phyloP scores from a whole-genome alignment of 441 rosid species.

The Metrosideros polymorpha region DNA sequence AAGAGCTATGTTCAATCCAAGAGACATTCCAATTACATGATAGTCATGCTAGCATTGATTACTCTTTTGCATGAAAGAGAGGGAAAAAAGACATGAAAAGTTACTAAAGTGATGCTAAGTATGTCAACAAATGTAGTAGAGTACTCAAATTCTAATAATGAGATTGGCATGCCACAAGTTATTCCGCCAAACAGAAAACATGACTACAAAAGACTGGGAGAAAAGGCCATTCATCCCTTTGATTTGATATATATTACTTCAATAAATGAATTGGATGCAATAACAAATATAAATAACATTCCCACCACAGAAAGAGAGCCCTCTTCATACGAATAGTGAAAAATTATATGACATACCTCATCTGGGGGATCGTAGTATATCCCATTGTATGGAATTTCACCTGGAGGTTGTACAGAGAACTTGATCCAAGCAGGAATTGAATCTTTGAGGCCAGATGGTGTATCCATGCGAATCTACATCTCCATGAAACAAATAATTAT shows the following conservation, averaged over 20 bases:
- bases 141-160: background rate
- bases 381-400: slow-evolving; percentile 92
- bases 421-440: slow-evolving; percentile 99
- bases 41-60: background rate
- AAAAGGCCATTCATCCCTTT: background rate
- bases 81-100: background rate
- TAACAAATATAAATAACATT: background rate
- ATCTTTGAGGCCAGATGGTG: slow-evolving; percentile 91
- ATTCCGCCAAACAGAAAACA: background rate
- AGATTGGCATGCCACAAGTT: background rate
- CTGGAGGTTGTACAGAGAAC: slow-evolving; percentile 88
- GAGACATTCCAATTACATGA: background rate
- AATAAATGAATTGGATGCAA: background rate
- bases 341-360: slow-evolving; percentile 38
- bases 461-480: slow-evolving; percentile 86
- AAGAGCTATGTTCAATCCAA: background rate
- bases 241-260: background rate
- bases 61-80: background rate
- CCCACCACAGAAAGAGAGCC: background rate
- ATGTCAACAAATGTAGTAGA: background rate
- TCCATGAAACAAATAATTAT: background rate
- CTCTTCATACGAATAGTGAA: background rate
- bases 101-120: background rate
- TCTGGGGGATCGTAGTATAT: slow-evolving; percentile 93
- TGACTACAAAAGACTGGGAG: background rate